Evolutionary conservation across 176 grass and related monocot species (phyloP).

Genomic region (barley (Hordeum vulgare)): MorexV3_pseudomolecules_assembly NC_058520.1:612247726-612248225

Average conservation of each 20-base stretch:
- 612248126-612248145: too few species aligned
- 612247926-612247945: neutral
- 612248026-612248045: neutral
- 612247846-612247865: neutral
- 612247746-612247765: neutral
- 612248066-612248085: neutral
- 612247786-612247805: neutral
- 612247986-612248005: neutral
- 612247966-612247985: too few species aligned
- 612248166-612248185: too few species aligned
- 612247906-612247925: neutral
- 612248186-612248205: too few species aligned
- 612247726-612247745: too few species aligned
- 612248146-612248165: too few species aligned
- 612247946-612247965: neutral
- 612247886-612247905: neutral
- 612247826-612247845: neutral
- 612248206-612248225: too few species aligned
- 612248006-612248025: neutral
- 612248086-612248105: rapidly evolving
- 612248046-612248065: neutral
- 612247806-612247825: neutral
- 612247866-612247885: neutral
- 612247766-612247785: neutral
- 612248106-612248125: neutral